Percentiles rank a stretch among this genome's conserved stretches.
Evolutionary conservation across 164 flowering plant genomes (phyloP).

Genomic region (Akebia trifoliata): DNA sequence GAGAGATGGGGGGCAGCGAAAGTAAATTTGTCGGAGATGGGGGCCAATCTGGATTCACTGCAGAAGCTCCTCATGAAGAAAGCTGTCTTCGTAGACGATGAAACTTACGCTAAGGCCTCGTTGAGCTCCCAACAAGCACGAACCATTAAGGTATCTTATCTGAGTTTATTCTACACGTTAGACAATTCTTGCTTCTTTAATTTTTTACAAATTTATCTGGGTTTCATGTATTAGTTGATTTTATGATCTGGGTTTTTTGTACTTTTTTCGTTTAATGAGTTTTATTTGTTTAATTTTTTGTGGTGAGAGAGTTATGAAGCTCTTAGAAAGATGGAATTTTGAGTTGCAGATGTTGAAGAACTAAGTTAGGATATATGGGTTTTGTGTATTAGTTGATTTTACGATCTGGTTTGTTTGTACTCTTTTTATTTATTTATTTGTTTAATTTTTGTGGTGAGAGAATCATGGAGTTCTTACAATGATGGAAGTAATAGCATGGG

Average conservation of each 20-base stretch:
- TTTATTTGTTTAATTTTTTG: no score
- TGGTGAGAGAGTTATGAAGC: no score
- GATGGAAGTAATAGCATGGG: background rate
- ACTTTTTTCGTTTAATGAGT: no score
- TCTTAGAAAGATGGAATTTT: no score
- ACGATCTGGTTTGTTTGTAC: constrained; percentile 3
- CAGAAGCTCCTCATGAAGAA: constrained; percentile 67
- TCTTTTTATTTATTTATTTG: background rate
- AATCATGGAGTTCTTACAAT: no score
- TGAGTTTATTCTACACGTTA: background rate
- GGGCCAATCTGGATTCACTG: constrained; percentile 63
- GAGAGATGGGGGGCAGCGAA: constrained; percentile 83
- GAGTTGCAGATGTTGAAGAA: no score
- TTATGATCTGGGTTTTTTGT: no score
- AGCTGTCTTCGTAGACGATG: constrained; percentile 84
- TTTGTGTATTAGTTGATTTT: background rate
- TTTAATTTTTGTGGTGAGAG: no score
- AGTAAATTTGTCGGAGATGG: constrained; percentile 65
- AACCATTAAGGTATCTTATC: constrained; percentile 58
- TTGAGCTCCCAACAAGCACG: constrained; percentile 75
- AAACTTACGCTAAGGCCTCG: constrained; percentile 72
- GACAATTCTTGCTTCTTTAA: background rate
- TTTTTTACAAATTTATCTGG: no score
- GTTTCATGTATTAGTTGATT: no score
- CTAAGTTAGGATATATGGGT: no score